These are phyloP conservation scores for Bocquillonia castaneifolia DNA, from an alignment of 441 rosid species.

Conservation along the genomic window DNA sequence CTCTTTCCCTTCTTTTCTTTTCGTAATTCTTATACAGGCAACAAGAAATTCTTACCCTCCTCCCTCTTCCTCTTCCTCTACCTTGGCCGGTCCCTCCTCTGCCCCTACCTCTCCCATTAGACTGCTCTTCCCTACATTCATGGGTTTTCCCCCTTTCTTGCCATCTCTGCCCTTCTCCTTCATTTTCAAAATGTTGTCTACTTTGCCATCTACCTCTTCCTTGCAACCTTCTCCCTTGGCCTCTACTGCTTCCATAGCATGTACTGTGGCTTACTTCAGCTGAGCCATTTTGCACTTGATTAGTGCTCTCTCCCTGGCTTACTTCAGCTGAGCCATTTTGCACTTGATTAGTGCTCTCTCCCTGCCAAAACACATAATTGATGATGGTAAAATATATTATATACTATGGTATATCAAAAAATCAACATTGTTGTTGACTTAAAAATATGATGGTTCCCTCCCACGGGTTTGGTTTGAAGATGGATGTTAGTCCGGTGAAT, in stretches of 20 bases:
- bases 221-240: not conserved
- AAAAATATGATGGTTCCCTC: no score
- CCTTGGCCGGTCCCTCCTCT: not conserved
- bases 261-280: not conserved
- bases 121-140: not conserved
- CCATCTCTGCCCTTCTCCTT: not conserved
- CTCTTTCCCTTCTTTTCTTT: not conserved
- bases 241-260: not conserved
- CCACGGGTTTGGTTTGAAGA: no score
- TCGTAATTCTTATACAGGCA: not conserved
- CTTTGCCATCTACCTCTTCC: not conserved
- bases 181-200: not conserved
- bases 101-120: not conserved
- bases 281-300: not conserved
- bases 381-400: not conserved
- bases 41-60: not conserved
- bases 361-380: not conserved
- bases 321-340: not conserved
- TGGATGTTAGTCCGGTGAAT: no score
- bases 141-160: not conserved
- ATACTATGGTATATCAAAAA: no score
- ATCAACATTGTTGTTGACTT: no score
- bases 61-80: constrained; percentile 2
- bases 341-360: not conserved
- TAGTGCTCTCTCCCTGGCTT: not conserved